Percentiles rank a stretch among this genome's conserved stretches.
These are phyloP conservation scores for Diaporthe sp. DNA, from an alignment of 2,329 filamentous ascomycete genomes.

Conservation along the genomic window DNA sequence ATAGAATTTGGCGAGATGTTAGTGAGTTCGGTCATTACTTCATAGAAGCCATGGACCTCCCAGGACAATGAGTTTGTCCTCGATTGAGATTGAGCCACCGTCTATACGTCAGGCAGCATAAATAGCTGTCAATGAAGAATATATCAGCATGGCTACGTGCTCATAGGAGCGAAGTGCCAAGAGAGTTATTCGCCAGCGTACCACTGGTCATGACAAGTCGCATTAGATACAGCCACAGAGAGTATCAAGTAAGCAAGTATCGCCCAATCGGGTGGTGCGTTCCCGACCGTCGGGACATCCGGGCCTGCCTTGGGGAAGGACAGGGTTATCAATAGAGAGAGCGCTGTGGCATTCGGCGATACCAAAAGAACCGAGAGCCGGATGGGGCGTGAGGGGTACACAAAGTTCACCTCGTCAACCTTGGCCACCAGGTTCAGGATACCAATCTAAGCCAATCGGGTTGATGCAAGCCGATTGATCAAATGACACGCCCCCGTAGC, in stretches of 20 bases:
- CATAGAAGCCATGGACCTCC: constrained; percentile 14
- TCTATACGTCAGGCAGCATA: too few relatives aligned
- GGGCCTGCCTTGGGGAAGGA: neutral
- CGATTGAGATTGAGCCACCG: neutral
- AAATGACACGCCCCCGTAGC: too few relatives aligned
- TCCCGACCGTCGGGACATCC: neutral
- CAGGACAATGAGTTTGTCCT: neutral
- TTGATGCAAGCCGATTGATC: neutral
- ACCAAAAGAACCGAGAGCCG: neutral
- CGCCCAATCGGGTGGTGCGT: neutral
- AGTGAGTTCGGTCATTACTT: constrained; percentile 17
- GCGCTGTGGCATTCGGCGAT: neutral
- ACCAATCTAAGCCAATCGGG: neutral
- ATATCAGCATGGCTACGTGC: neutral
- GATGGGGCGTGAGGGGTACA: neutral
- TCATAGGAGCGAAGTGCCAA: neutral
- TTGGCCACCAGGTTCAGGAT: neutral
- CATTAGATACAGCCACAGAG: neutral
- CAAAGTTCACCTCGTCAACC: neutral
- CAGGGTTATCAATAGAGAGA: neutral
- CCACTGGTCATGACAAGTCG: too few relatives aligned
- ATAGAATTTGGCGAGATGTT: constrained; percentile 4
- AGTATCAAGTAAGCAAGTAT: neutral
- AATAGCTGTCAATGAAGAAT: too few relatives aligned
- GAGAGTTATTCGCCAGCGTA: neutral